A percentile compares a stretch with the other conserved stretches of the same genome.
Conservation (phyloP, 306 rosid species). For the Coriaria nepalensis region DNA sequence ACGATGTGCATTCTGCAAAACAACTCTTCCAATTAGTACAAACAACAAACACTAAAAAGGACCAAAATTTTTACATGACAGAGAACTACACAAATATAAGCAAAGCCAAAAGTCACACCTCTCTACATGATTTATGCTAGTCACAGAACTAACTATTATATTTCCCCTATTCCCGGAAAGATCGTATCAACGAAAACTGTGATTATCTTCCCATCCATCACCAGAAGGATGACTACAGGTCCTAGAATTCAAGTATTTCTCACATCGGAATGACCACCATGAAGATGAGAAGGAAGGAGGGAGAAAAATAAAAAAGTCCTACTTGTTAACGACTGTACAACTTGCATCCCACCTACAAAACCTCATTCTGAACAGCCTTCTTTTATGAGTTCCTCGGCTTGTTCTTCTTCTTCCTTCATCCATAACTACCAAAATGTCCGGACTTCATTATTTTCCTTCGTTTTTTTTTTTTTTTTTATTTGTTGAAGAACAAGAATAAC, state of each 20-base stretch:
- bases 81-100: slow-evolving; percentile 6
- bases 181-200: slow-evolving; percentile 14
- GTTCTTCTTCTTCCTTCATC: not conserved
- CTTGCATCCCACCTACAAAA: slow-evolving; percentile 34
- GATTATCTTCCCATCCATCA: slow-evolving; percentile 8
- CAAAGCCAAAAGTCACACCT: slow-evolving; percentile 16
- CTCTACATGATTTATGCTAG: slow-evolving; percentile 11
- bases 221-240: slow-evolving; percentile 6
- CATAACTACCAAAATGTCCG: not conserved
- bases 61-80: slow-evolving; percentile 11
- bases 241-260: too few relatives aligned
- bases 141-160: slow-evolving; percentile 2
- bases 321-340: slow-evolving; percentile 9
- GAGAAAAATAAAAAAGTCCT: slow-evolving; percentile 14
- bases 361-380: slow-evolving; percentile 18
- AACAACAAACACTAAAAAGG: not conserved
- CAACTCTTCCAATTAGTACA: not conserved
- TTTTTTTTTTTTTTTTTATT: not conserved
- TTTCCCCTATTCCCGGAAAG: slow-evolving; percentile 13
- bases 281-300: too few relatives aligned
- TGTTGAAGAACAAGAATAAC: slow-evolving; percentile 12
- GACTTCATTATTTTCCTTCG: slow-evolving; percentile 5
- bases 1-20: not conserved
- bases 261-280: too few relatives aligned
- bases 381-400: not conserved